Evolutionary conservation across 257 asterid genomes (phyloP), one percentile per base, ranked within the genome.

Genomic region (Solanum gracilifrons): DNA sequence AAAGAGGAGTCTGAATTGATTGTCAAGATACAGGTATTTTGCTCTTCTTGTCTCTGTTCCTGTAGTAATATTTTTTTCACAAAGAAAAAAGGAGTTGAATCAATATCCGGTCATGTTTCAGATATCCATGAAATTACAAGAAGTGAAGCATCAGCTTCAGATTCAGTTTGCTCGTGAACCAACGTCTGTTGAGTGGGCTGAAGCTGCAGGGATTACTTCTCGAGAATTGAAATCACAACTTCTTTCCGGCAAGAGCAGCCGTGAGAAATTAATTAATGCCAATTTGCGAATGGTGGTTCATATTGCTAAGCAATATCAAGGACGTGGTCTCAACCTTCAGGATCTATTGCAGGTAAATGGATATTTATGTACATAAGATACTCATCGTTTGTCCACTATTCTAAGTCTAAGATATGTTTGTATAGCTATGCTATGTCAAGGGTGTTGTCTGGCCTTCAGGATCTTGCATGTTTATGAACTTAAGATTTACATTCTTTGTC

Each of bases 281-380:
- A 95, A 96, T 92, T 92, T 92, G 85, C 98, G 98, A 18, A 83
- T 96, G 98, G 99, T 96, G 89, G 95, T 94, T 88, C 97, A 96
- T 90, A 93, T 95, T 92, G 98, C 98, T 89, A 96, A 93, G 94
- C 94, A 93, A 89, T 96, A 95, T 91, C 95, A 90, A 89, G 97
- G 98, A 68, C 98, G 95, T 89, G 99, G 99, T 86, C 94, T 96
- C 83, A 93, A 89, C 90, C 92, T 96, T 82, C 97, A 92, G 86
- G 99, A 96, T 92, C 92, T 96, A 82, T 84, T 96, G 92, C 99
- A 95, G 98, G 99, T 95, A 84, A 91, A 77, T 87, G 55, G 12
- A 73, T 82, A 83, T 85, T 88, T 36, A 58, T 83, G 13, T 88
- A 35, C 76, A 80, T 82, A 41, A 88, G 85, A 66, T 82, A 89